Base-by-base conservation (phyloP, 2,329 filamentous ascomycete genomes). In the Diaporthe sp. region DNA sequence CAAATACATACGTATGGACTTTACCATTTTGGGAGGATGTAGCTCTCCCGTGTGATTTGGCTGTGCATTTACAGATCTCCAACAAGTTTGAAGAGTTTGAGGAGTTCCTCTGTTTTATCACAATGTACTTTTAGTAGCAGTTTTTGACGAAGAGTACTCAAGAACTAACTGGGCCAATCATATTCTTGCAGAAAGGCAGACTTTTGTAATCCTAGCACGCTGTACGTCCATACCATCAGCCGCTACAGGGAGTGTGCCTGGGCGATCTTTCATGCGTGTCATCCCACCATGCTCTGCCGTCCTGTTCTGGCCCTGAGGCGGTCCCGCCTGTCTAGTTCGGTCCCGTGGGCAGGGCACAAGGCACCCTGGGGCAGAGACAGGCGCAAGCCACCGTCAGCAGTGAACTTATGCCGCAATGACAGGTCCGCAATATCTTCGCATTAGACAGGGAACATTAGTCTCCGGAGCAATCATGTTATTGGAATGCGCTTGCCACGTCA, bases 321-420 rank as follows among this genome's bases (percentile, higher is more conserved):
- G 34, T 1, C 37, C 37, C 37, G 37, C 37, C 37, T 39, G 37
- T 39, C 37, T 39, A 12, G 10, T 39, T 12, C 10, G 37, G 37
- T 39, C 37, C 37, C 12, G 37, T 12, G 37, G 37, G 37, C 37
- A 39, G 37, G 37, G 53, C 61, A 44, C 17, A 22, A 31, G 59
- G 39, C 25, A 25, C 25, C 25, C 25, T 25, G 25, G 25, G 25
- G 25, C 59, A 62, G 25, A 44, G 39, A 46, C 39, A 44, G 59
- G 59, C 59, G 31, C 59, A 62, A 62, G 59, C 59, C 39, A 62
- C 15, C 17, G n/a, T 62, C 59, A 62, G 25, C 59, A 62, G 39
- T 62, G 59, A 62, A 58, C 39, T 62, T 46, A 17, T 37, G 31
- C 17, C 55, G 55, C 15, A 19, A 3, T 17, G 17, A 8, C 55